A percentile compares a stretch with the other conserved stretches of the same genome.
Conservation (phyloP, 2,329 filamentous ascomycete species). For the Hymenoscyphus fraxineus region DNA sequence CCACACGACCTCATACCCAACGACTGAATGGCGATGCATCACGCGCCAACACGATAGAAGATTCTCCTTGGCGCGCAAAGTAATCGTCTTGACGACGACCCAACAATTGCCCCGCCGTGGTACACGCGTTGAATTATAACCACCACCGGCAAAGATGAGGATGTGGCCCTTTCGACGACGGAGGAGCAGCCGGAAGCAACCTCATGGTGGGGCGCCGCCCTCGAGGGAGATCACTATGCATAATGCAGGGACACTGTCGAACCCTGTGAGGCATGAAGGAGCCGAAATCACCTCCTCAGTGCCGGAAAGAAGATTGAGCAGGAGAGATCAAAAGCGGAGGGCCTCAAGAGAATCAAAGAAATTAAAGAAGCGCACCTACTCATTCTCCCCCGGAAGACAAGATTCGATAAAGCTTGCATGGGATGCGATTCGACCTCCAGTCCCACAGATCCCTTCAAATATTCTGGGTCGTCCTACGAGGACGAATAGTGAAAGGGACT, state of each 20-base stretch:
- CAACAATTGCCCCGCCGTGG: slow-evolving; percentile 13
- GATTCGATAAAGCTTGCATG: slow-evolving; percentile 47
- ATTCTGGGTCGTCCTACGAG: slow-evolving; percentile 27
- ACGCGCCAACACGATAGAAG: slow-evolving; percentile 21
- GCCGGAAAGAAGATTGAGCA: slow-evolving; percentile 36
- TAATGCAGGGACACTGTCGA: slow-evolving; percentile 29
- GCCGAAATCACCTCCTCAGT: slow-evolving; percentile 32
- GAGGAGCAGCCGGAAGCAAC: slow-evolving; percentile 62
- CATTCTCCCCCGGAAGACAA: slow-evolving; percentile 58
- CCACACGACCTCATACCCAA: slow-evolving; percentile 2
- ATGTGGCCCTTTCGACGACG: slow-evolving; percentile 76
- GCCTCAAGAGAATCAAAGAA: slow-evolving; percentile 36
- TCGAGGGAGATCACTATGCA: slow-evolving; percentile 47
- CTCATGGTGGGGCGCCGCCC: slow-evolving; percentile 50
- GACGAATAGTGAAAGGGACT: slow-evolving; percentile 19
- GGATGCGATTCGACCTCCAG: slow-evolving; percentile 29
- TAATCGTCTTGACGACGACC: slow-evolving; percentile 5
- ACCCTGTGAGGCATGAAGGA: slow-evolving; percentile 33
- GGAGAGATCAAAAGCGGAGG: slow-evolving; percentile 33
- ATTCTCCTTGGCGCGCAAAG: slow-evolving; percentile 10
- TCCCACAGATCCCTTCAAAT: slow-evolving; percentile 29
- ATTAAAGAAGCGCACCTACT: slow-evolving; percentile 47
- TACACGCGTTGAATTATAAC: slow-evolving; percentile 52
- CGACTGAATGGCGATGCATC: slow-evolving; percentile 23
- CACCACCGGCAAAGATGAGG: slow-evolving; percentile 11